Base-by-base conservation (phyloP, 2,329 filamentous ascomycete genomes). In the Celoporthe dispersa region DNA sequence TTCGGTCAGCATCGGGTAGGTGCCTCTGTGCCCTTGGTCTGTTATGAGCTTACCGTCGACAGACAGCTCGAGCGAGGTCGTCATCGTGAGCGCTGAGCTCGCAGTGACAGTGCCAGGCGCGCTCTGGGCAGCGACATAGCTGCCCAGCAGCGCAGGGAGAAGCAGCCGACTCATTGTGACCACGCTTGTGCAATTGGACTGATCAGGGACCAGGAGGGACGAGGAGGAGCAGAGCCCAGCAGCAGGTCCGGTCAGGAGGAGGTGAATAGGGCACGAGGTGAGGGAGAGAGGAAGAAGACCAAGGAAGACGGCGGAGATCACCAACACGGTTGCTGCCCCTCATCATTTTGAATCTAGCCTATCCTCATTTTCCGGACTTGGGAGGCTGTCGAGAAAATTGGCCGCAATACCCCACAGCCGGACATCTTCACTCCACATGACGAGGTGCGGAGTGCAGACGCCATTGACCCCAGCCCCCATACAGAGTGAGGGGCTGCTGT, bases 391-490 rank as follows among this genome's bases (percentile, higher is more conserved):
- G 44, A 28, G 37, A 31, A 25, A 28, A 44, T 28, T 2, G n/a
- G 35, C 25, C 6, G n/a, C n/a, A 22, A 44, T 59, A 57, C 65
- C 60, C 68, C 65, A 51, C 68, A 63, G 48, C 59, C 28, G n/a
- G 44, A 12, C 22, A 39, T 51, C 59, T 25, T 57, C 67, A 44
- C 14, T 48, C 51, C 22, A 64, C 31, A 28, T 59, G 35, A 39
- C 51, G 28, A 37, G 53, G 41, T 70, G 68, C 65, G 61, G 68
- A 70, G 65, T 62, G 60, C 60, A 51, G 31, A 25, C 37, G 65
- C 25, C 55, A 51, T 35, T n/a, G 31, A 60, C 14, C 57, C 37
- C 28, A 33, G n/a, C 33, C 31, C 7, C 19, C 31, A 60, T 60
- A 22, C 57, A 60, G 57, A 60, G 31, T 37, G 57, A 57, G 53